Percentiles rank a stretch among this genome's conserved stretches.
Conservation (phyloP, 2,329 filamentous ascomycete genomes). For the Botrytis porri region DNA sequence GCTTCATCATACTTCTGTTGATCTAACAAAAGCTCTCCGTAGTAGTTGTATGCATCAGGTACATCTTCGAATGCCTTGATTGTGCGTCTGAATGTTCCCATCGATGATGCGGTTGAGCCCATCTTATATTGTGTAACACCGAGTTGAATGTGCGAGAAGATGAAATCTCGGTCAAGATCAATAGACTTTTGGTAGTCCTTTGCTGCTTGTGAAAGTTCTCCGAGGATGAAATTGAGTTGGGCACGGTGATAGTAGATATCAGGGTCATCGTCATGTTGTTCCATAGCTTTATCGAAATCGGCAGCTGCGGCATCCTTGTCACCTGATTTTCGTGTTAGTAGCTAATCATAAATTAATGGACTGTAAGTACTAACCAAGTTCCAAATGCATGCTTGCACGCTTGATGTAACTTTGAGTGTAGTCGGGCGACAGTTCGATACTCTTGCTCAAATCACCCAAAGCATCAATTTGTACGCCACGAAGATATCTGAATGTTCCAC, state of each 20-base stretch:
- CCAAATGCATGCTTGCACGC: constrained; percentile 94
- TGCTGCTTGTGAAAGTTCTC: constrained; percentile 86
- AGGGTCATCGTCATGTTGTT: constrained; percentile 82
- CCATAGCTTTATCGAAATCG: constrained; percentile 83
- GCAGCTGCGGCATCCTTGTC: constrained; percentile 81
- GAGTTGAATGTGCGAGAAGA: constrained; percentile 99
- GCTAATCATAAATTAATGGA: not conserved
- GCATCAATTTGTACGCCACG: constrained; percentile 83
- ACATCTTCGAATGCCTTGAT: constrained; percentile 98
- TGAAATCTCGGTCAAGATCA: constrained; percentile 91
- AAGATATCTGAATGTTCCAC: constrained; percentile 92
- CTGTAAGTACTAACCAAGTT: constrained; percentile 63
- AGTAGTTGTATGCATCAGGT: constrained; percentile 99
- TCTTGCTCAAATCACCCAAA: constrained; percentile 83
- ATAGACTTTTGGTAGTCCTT: constrained; percentile 99
- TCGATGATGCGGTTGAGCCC: constrained; percentile 94
- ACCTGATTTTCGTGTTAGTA: constrained; percentile 49
- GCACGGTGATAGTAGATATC: constrained; percentile 99
- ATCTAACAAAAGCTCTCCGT: constrained; percentile 92
- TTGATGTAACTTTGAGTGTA: constrained; percentile 98
- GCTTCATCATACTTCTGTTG: constrained; percentile 94
- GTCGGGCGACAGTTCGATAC: constrained; percentile 81
- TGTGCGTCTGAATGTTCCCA: constrained; percentile 95
- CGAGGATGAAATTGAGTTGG: constrained; percentile 96
- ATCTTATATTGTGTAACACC: constrained; percentile 99